Evolutionary conservation across 768 basidiomycete species (phyloP).

Genomic region (Cyclocybe aegerita): DNA sequence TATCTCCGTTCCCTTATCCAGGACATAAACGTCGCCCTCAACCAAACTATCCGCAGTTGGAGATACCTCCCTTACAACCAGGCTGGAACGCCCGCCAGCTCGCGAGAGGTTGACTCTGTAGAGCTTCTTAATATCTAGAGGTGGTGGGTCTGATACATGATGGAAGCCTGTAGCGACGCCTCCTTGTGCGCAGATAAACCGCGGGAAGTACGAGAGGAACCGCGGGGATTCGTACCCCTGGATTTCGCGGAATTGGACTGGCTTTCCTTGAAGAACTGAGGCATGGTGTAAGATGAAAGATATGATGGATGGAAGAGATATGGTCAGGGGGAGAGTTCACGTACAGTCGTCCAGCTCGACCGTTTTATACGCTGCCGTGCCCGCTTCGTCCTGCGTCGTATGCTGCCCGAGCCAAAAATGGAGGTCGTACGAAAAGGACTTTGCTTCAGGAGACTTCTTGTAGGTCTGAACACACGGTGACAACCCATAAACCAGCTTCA

Average conservation of each 20-base stretch:
- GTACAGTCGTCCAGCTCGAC: conserved; percentile 66
- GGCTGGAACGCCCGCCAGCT: conserved; percentile 21
- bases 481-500: background rate
- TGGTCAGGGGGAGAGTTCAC: conserved; percentile 16
- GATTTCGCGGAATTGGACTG: conserved; percentile 62
- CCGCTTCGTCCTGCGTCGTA: conserved; percentile 61
- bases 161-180: conserved; percentile 32
- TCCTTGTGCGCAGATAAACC: conserved; percentile 27
- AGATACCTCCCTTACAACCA: conserved; percentile 51
- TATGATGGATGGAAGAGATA: background rate
- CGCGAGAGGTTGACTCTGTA: conserved; percentile 47
- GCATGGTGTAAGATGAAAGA: background rate
- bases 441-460: conserved; percentile 47
- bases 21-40: conserved; percentile 56
- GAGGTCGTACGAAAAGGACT: conserved; percentile 52
- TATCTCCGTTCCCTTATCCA: conserved; percentile 54
- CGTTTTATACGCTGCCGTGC: conserved; percentile 65
- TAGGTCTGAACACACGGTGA: conserved; percentile 43
- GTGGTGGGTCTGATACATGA: conserved; percentile 27
- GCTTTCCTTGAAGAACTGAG: conserved; percentile 52
- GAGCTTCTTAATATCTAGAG: conserved; percentile 41
- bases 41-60: conserved; percentile 44
- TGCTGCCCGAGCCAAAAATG: conserved; percentile 67
- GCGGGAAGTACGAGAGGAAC: conserved; percentile 32
- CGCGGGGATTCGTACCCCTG: conserved; percentile 56